phyloP scores from a whole-genome alignment of 352 stramenopile genomes.

The Globisporangium yorkense region DNA sequence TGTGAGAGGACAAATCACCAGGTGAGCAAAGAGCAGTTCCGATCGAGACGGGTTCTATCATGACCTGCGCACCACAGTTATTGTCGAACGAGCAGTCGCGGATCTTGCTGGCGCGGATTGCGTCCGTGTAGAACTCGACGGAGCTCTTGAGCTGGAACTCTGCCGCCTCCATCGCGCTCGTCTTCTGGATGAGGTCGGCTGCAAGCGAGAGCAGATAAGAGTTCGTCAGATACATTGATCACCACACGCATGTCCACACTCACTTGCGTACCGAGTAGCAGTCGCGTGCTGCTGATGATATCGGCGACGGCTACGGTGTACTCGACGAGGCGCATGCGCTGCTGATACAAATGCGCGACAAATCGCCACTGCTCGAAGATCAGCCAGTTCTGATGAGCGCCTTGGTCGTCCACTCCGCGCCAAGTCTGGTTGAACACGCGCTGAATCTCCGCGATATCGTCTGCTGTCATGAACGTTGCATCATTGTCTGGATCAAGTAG shows the following conservation, averaged over 20 bases:
- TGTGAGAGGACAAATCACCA: conserved; percentile 8
- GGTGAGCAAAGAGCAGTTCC: not conserved
- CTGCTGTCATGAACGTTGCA: conserved; percentile 17
- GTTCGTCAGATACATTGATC: not conserved
- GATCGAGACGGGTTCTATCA: too few relatives aligned
- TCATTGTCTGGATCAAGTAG: conserved; percentile 51
- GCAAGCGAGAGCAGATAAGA: not conserved
- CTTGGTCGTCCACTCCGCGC: conserved; percentile 32
- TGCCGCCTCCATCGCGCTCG: conserved; percentile 37
- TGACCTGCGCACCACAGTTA: conserved; percentile 41
- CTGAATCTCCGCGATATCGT: conserved; percentile 35
- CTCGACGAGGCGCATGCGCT: conserved; percentile 31
- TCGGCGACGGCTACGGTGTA: conserved; percentile 26
- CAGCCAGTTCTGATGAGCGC: conserved; percentile 31
- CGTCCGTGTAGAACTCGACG: conserved; percentile 53
- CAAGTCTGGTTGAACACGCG: conserved; percentile 51
- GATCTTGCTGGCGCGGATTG: conserved; percentile 45
- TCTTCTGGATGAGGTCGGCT: conserved; percentile 34
- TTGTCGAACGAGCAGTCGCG: conserved; percentile 46
- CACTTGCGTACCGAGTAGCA: conserved; percentile 21
- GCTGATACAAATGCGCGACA: conserved; percentile 34
- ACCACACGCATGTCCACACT: too few relatives aligned
- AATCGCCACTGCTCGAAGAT: conserved; percentile 43
- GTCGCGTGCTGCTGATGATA: conserved; percentile 28
- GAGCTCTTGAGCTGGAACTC: conserved; percentile 53